Base-by-base conservation (phyloP, 768 basidiomycete genomes). In the Mycena vulgaris region DNA sequence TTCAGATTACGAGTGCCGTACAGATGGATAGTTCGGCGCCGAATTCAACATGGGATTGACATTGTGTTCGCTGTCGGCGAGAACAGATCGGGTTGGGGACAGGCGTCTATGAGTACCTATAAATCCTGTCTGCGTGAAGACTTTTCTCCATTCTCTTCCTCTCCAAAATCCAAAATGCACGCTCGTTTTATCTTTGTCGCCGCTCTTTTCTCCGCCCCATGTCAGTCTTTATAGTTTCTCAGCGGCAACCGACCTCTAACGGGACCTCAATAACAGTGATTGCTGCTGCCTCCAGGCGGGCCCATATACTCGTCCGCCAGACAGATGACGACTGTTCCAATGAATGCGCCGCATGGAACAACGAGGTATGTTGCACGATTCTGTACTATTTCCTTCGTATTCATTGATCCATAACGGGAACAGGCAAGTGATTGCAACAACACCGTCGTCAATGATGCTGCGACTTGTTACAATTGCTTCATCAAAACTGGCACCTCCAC, bases 201-300 rank as follows among this genome's bases (percentile, higher is more conserved):
- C 30, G 23, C 13, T 31, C 30, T 52, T 52, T 52, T 52, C 30
- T 23, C 51, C 30, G 27, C 25, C 27, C 49, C 27, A 51, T 51
- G 49, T 51, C 17, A 51, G 49, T 27, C 49, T 27, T 21, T 51
- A 51, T 51, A 51, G 21, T 51, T 27, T 51, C 49, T 21, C 49
- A 51, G 49, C 27, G 49, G 49, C 49, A 51, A 51, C 49, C 49
- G 49, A 51, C 14, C 49, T 51, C 49, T 51, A 51, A 51, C 49
- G 49, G 21, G 27, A 16, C 21, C 49, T 16, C 21, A 28, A 51
- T 51, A 51, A 51, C 51, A 52, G 28, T 52, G 28, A 52, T 52
- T 23, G 51, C 28, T 52, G 30, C 30, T 52, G 51, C 51, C 28
- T 31, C 23, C 28, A 19, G 28, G 21, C 51, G 28, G 28, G 28